Conservation (phyloP, 768 basidiomycete genomes). For the Phaffia tasmanica region DNA sequence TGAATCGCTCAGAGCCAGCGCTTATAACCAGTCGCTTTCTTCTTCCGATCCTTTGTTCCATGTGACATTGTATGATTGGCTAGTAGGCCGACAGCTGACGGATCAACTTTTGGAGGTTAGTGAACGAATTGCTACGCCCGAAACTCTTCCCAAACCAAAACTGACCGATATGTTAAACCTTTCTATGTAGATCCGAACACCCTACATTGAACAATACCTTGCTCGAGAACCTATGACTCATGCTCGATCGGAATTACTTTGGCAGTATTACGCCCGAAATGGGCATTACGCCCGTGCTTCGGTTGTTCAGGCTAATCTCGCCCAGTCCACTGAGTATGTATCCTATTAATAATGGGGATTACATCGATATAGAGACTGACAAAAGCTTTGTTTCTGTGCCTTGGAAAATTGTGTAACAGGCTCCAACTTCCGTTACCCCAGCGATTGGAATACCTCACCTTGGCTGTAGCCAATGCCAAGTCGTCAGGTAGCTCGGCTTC, state of each 20-base stretch:
- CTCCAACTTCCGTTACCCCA: constrained; percentile 47
- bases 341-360: not conserved
- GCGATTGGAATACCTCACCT: constrained; percentile 80
- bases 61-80: constrained; percentile 87
- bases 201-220: constrained; percentile 79
- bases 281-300: constrained; percentile 79
- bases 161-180: not conserved
- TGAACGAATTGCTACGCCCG: not conserved
- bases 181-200: constrained; percentile 59
- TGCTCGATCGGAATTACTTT: constrained; percentile 75
- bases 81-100: constrained; percentile 62
- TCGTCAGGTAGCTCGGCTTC: constrained; percentile 73
- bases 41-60: constrained; percentile 89
- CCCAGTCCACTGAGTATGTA: constrained; percentile 65
- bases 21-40: constrained; percentile 73
- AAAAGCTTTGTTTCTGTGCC: not conserved
- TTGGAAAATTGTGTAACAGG: constrained; percentile 13
- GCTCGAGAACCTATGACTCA: constrained; percentile 66
- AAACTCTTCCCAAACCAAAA: not conserved
- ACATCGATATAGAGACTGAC: not conserved
- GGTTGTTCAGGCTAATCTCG: constrained; percentile 66
- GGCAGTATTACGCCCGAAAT: constrained; percentile 95
- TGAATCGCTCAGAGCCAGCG: constrained; percentile 65
- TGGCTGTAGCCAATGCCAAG: constrained; percentile 91
- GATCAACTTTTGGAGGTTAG: constrained; percentile 82